Percentiles rank a stretch among this genome's conserved stretches.
Evolutionary conservation across 2,329 filamentous ascomycete genomes (phyloP).

Genomic region (Botrytis tulipae): DNA sequence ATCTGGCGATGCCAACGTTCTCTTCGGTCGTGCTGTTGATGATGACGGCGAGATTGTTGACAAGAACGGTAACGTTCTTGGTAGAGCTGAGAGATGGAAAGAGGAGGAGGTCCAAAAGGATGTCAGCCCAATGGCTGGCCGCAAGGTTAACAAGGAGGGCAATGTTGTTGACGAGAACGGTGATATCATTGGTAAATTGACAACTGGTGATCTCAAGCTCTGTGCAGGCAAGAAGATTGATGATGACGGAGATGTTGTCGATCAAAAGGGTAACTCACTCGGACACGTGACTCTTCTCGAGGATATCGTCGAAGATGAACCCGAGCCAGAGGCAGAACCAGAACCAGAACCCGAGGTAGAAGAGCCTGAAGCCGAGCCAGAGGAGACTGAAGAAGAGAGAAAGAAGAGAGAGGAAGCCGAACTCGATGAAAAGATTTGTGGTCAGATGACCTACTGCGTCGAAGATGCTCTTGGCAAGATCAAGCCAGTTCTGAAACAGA

Average conservation of each 20-base stretch:
- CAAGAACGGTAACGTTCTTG: slow-evolving; percentile 63
- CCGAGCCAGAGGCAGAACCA: slow-evolving; percentile 41
- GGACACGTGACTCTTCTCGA: slow-evolving; percentile 68
- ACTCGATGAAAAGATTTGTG: slow-evolving; percentile 73
- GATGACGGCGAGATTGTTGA: slow-evolving; percentile 81
- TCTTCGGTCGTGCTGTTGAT: slow-evolving; percentile 73
- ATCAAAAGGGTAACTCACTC: slow-evolving; percentile 63
- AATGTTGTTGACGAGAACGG: slow-evolving; percentile 59
- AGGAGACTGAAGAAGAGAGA: slow-evolving; percentile 59
- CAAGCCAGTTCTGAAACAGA: slow-evolving; percentile 81
- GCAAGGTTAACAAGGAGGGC: slow-evolving; percentile 57
- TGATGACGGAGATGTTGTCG: slow-evolving; percentile 68
- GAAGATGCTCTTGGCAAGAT: slow-evolving; percentile 80
- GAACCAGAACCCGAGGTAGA: slow-evolving; percentile 40
- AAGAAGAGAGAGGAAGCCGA: slow-evolving; percentile 55
- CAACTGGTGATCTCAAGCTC: slow-evolving; percentile 62
- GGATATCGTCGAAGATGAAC: slow-evolving; percentile 47
- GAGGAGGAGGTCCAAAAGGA: slow-evolving; percentile 53
- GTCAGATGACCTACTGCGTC: slow-evolving; percentile 70
- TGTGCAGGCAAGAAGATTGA: slow-evolving; percentile 69
- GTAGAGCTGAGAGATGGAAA: slow-evolving; percentile 58
- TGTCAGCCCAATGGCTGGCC: slow-evolving; percentile 52
- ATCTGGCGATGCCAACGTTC: slow-evolving; percentile 67
- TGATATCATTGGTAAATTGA: slow-evolving; percentile 63
- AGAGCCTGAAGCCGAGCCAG: slow-evolving; percentile 41